A percentile compares a stretch with the other conserved stretches of the same genome.
phyloP scores from a whole-genome alignment of 352 stramenopile species.

The Phytophthora kernoviae region DNA sequence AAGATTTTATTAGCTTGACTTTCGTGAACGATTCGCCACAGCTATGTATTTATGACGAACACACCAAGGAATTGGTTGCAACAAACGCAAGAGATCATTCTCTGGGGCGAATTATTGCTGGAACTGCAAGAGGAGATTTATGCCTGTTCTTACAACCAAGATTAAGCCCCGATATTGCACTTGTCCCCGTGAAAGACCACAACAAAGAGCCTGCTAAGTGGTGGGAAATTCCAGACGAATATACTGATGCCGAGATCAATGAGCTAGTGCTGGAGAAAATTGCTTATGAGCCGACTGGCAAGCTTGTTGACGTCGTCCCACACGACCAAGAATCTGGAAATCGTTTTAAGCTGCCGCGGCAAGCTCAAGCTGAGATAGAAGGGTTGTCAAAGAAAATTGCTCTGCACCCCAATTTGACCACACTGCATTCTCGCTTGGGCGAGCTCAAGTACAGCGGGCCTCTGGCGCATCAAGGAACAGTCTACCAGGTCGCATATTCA shows the following conservation, averaged over 20 bases:
- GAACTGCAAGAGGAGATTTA: slow-evolving; percentile 66
- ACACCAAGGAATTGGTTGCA: slow-evolving; percentile 45
- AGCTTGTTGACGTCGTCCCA: slow-evolving; percentile 65
- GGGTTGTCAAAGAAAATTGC: slow-evolving; percentile 51
- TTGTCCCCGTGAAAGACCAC: slow-evolving; percentile 29
- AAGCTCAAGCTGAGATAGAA: slow-evolving; percentile 62
- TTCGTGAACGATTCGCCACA: slow-evolving; percentile 77
- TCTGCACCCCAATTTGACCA: slow-evolving; percentile 50
- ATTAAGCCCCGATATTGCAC: slow-evolving; percentile 38
- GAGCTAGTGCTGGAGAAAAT: slow-evolving; percentile 67
- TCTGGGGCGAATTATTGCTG: slow-evolving; percentile 61
- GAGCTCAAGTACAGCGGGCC: slow-evolving; percentile 63
- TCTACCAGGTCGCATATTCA: slow-evolving; percentile 57
- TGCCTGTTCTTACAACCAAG: slow-evolving; percentile 74
- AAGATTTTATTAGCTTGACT: slow-evolving; percentile 70
- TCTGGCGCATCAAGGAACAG: slow-evolving; percentile 48
- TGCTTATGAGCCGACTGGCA: slow-evolving; percentile 55
- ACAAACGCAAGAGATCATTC: slow-evolving; percentile 58
- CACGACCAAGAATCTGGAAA: slow-evolving; percentile 70
- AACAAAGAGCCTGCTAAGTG: slow-evolving; percentile 64
- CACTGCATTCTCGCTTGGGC: slow-evolving; percentile 41
- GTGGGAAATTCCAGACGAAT: slow-evolving; percentile 78
- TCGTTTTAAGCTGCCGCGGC: slow-evolving; percentile 64
- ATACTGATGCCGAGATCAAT: slow-evolving; percentile 65
- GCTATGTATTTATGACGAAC: slow-evolving; percentile 61